Percentiles rank a stretch among this genome's conserved stretches.
Evolutionary conservation across 2,329 filamentous ascomycete genomes (phyloP).

Genomic region (Trichoderma atroviride): DNA sequence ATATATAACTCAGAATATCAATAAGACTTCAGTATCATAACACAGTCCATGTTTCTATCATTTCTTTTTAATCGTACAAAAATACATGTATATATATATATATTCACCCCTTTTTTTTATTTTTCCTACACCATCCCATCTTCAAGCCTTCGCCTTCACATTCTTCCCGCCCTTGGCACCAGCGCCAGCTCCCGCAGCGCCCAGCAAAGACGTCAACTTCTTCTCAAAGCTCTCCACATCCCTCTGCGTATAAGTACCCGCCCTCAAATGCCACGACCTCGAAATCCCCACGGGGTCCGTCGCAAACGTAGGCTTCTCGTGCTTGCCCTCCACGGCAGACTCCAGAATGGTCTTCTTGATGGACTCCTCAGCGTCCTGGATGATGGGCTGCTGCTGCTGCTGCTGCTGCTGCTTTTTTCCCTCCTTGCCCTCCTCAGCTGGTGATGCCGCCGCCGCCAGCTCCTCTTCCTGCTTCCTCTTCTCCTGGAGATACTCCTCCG

Average conservation of each 20-base stretch:
- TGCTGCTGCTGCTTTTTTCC: too few relatives aligned
- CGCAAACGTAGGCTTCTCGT: slow-evolving; percentile 42
- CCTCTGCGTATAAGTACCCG: slow-evolving; percentile 41
- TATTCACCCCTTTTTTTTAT: background rate
- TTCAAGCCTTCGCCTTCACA: slow-evolving; percentile 33
- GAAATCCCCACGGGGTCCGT: slow-evolving; percentile 40
- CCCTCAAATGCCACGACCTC: slow-evolving; percentile 43
- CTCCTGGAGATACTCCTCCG: slow-evolving; percentile 38
- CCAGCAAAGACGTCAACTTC: slow-evolving; percentile 42
- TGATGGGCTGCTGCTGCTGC: slow-evolving; percentile 31
- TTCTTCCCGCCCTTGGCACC: slow-evolving; percentile 28
- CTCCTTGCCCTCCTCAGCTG: background rate
- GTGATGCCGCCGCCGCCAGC: background rate
- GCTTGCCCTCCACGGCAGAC: slow-evolving; percentile 41
- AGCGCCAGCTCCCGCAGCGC: slow-evolving; percentile 28
- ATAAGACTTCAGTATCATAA: slow-evolving; percentile 26
- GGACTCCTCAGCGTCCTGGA: slow-evolving; percentile 40
- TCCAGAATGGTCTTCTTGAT: slow-evolving; percentile 40
- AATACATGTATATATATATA: background rate
- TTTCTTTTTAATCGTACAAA: slow-evolving; percentile 17
- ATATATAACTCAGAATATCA: slow-evolving; percentile 35
- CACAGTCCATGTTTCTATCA: slow-evolving; percentile 3
- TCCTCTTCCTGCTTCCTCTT: slow-evolving; percentile 30
- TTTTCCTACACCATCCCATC: slow-evolving; percentile 24
- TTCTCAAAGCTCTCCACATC: slow-evolving; percentile 45